Percentiles rank a stretch among this genome's conserved stretches.
Evolutionary conservation across 371 early-diverging fungal genomes (phyloP).

Genomic region (Mortierella sp.): DNA sequence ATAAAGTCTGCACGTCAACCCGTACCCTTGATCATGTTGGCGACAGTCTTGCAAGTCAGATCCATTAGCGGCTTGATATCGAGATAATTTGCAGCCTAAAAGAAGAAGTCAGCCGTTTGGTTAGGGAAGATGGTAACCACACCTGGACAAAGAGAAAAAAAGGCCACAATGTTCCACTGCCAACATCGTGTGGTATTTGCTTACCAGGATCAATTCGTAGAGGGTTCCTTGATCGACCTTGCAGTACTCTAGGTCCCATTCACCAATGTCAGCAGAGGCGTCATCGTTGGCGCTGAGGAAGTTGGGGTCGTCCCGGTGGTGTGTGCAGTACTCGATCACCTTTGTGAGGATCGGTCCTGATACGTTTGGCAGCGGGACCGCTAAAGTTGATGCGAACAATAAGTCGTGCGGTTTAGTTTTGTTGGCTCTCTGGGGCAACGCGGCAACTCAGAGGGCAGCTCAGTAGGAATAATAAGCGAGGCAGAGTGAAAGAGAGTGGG

Average conservation of each 20-base stretch:
- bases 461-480: no score
- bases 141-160: not conserved
- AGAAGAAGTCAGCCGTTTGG: no score
- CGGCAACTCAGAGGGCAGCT: no score
- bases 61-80: constrained; percentile 90
- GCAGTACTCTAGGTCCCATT: constrained; percentile 88
- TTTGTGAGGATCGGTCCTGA: constrained; percentile 82
- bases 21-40: constrained; percentile 88
- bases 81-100: constrained; percentile 87
- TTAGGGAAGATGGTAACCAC: no score
- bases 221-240: constrained; percentile 92
- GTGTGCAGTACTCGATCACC: constrained; percentile 87
- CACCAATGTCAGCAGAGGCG: constrained; percentile 75
- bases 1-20: no score
- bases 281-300: constrained; percentile 59
- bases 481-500: not conserved
- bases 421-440: no score
- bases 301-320: constrained; percentile 82
- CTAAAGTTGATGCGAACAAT: constrained; percentile 26
- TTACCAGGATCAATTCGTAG: constrained; percentile 83
- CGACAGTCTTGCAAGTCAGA: constrained; percentile 89
- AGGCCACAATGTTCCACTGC: not conserved
- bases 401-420: no score
- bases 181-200: not conserved
- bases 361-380: constrained; percentile 92